Evolutionary conservation across 2,329 filamentous ascomycete genomes (phyloP).

Genomic region (Xylaria sp.): DNA sequence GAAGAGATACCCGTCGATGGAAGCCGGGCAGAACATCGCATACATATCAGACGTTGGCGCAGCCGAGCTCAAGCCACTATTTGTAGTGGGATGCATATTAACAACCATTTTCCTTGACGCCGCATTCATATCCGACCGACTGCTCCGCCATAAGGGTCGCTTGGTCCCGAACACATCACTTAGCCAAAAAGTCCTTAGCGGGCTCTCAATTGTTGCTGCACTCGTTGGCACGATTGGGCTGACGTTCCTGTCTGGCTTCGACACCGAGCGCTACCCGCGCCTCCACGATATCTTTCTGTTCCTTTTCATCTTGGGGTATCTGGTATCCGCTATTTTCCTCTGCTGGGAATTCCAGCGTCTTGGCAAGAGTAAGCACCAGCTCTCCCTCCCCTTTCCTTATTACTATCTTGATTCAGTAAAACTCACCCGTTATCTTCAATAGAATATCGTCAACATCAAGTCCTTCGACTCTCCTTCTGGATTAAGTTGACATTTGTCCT

Average conservation of each 20-base stretch:
- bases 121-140: constrained; percentile 83
- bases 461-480: constrained; percentile 84
- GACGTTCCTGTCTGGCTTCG: constrained; percentile 86
- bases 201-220: constrained; percentile 73
- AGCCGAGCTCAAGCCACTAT: constrained; percentile 75
- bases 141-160: constrained; percentile 83
- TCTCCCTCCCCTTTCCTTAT: neutral
- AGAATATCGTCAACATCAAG: constrained; percentile 78
- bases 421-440: neutral
- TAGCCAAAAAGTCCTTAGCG: constrained; percentile 71
- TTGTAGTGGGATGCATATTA: constrained; percentile 76
- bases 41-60: constrained; percentile 78
- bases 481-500: constrained; percentile 88
- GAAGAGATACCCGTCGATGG: constrained; percentile 72
- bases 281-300: constrained; percentile 81
- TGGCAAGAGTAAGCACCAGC: constrained; percentile 68
- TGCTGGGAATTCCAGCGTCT: constrained; percentile 92
- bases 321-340: constrained; percentile 86
- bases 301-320: constrained; percentile 87
- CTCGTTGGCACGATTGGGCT: constrained; percentile 81
- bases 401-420: constrained; percentile 6
- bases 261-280: constrained; percentile 74
- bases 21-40: constrained; percentile 67
- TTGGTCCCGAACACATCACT: constrained; percentile 76
- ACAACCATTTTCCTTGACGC: constrained; percentile 85